Base-by-base conservation (phyloP, 768 basidiomycete genomes). In the Gyrodon lividus region DNA sequence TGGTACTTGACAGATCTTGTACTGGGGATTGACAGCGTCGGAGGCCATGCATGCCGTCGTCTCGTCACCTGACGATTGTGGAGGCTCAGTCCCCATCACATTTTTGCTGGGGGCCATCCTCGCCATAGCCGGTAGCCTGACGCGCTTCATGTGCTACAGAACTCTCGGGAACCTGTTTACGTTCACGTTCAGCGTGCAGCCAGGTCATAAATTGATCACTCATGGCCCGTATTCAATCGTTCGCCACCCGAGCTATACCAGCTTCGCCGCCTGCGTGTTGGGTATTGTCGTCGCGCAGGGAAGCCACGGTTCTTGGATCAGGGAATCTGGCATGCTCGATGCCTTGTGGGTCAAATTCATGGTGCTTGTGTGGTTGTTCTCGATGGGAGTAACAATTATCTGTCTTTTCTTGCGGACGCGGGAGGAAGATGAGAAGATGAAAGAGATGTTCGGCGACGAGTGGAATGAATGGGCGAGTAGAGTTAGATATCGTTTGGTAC, bases 361-460 rank as follows among this genome's bases (percentile, higher is more conserved):
- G 8, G 30, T 55, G 9, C 13, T 41, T 22, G 16, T 22, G 13
- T 51, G 48, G 49, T 14, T 13, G 47, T 38, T 24, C 12, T 48
- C 26, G 19, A 20, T 48, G 40, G 34, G 40, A 16, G 16, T 10
- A 3, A 43, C 1, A 6, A 35, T 40, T 7, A 7, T 16, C 5
- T 46, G n/a, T 26, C 20, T 33, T n/a, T 16, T 44, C 2, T 26
- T 20, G n/a, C 38, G 55, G 28, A 48, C 26, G 28, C 35, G 8
- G 8, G 46, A 56, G 12, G 52, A 56, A 39, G 47, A 56, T 30
- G 13, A 44, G 26, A 22, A 48, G 28, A 6, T 56, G 42, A 52
- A 31, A 14, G 46, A 43, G 22, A 44, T 37, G 40, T 56, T 56
- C 31, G 26, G 42, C 20, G 55, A 48, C 13, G 42, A 48, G n/a